These are phyloP conservation scores for Dryadomyces quercivorus DNA, from an alignment of 2,329 filamentous ascomycete species.

Conservation along the genomic window DNA sequence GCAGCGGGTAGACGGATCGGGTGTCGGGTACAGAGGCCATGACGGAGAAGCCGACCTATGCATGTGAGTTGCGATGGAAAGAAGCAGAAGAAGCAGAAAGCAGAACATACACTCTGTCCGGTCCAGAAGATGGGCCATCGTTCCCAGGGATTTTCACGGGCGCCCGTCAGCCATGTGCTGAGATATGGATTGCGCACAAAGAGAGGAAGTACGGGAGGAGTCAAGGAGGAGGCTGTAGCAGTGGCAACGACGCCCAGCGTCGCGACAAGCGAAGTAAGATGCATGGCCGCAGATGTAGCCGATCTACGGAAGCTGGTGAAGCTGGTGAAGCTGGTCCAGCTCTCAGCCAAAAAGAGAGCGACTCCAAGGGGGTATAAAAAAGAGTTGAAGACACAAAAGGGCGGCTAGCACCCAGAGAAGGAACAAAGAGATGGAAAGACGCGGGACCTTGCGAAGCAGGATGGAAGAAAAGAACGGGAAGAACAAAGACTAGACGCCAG, in stretches of 20 bases:
- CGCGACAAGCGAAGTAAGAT: constrained; percentile 4
- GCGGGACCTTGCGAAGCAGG: background rate
- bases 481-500: background rate
- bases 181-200: constrained; percentile 49
- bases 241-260: constrained; percentile 16
- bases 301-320: background rate
- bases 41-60: constrained; percentile 34
- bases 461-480: background rate
- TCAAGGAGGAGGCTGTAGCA: constrained; percentile 37
- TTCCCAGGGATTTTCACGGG: constrained; percentile 64
- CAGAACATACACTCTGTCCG: constrained; percentile 16
- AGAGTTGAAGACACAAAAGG: background rate
- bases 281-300: constrained; percentile 3
- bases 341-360: background rate
- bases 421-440: background rate
- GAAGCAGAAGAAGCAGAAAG: too few species aligned
- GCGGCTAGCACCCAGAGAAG: background rate
- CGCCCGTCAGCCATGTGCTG: constrained; percentile 50
- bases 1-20: constrained; percentile 33
- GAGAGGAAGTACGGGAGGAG: constrained; percentile 43
- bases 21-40: constrained; percentile 32
- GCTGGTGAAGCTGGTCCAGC: background rate
- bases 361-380: background rate
- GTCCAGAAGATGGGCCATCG: constrained; percentile 61
- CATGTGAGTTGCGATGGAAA: too few species aligned